A percentile compares a stretch with the other conserved stretches of the same genome.
Conservation (phyloP, 2,329 filamentous ascomycete genomes). For the Hypoxylon sp. region DNA sequence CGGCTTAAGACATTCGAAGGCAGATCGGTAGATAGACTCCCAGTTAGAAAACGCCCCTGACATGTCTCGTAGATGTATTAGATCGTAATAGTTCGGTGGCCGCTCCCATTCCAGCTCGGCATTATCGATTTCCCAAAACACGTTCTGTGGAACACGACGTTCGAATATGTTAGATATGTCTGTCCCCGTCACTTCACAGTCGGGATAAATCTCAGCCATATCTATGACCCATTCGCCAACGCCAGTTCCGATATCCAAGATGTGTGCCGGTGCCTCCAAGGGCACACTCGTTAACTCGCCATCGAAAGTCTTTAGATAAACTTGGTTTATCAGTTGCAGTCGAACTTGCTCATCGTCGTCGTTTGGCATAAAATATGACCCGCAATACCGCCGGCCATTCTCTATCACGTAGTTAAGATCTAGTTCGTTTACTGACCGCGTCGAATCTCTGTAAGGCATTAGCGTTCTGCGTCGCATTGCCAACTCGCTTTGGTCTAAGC, state of each 20-base stretch:
- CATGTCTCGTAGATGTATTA: slow-evolving; percentile 66
- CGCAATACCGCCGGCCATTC: slow-evolving; percentile 69
- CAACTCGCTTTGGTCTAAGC: slow-evolving; percentile 40
- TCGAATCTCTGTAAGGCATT: slow-evolving; percentile 47
- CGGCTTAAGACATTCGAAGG: slow-evolving; percentile 62
- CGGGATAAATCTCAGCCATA: slow-evolving; percentile 62
- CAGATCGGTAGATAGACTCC: slow-evolving; percentile 62
- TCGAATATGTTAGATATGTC: slow-evolving; percentile 68
- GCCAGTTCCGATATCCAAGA: slow-evolving; percentile 68
- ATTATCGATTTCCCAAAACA: slow-evolving; percentile 68
- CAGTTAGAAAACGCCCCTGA: slow-evolving; percentile 65
- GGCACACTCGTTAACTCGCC: slow-evolving; percentile 56
- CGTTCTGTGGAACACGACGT: slow-evolving; percentile 64
- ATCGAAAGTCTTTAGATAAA: slow-evolving; percentile 63
- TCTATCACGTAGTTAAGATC: slow-evolving; percentile 67
- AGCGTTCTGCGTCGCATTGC: slow-evolving; percentile 9
- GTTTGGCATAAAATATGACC: slow-evolving; percentile 71
- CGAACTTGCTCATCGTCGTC: slow-evolving; percentile 72
- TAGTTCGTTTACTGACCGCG: slow-evolving; percentile 58
- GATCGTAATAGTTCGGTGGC: slow-evolving; percentile 60
- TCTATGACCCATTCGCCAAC: slow-evolving; percentile 63
- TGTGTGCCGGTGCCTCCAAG: slow-evolving; percentile 51
- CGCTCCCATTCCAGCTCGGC: slow-evolving; percentile 67
- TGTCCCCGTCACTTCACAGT: slow-evolving; percentile 65
- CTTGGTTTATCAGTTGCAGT: slow-evolving; percentile 68